Evolutionary conservation across 345 rosid genomes (phyloP), one percentile per base, ranked within the genome.

Genomic region (Acer yangbiense): DNA sequence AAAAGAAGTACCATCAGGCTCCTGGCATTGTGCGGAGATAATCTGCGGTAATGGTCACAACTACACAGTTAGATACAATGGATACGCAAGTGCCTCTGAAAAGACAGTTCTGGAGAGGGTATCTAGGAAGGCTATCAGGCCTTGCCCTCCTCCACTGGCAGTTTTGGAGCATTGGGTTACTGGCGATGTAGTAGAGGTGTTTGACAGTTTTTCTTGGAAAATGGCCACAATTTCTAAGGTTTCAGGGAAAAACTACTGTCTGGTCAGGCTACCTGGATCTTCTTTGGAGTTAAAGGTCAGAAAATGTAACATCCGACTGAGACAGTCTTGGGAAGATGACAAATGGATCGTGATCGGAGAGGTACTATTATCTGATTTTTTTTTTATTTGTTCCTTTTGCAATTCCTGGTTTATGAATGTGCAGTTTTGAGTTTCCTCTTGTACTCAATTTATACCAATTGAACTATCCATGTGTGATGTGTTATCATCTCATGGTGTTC

Each of bases 161-260:
- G 85, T 80, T 67, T 71, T 77, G 6, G 85, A 82, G 61, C 79
- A 79, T 76, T 92, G 92, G 95, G 67, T 72, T 78, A 86, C 88
- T 60, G 95, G 95, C 75, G 94, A 94, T 84, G 88, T 92, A 44
- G 85, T 94, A 2, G 98, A 94, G 89, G 93, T 92, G 71, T 86
- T 84, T 67, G 77, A 88, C 44, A 78, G 75, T 76, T 83, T 83
- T 77, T 87, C 89, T n/a, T 94, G 98, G 98, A 94, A 88, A 85
- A 88, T 88, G 89, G 98, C 91, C 23, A 89, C 83, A 13, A 83
- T 94, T 55, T 85, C 83, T 3, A 84, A 84, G 77, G 82, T 88
- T 76, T 82, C 90, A 83, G 85, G 81, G 43, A 83, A 79, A 66
- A 83, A 79, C n/a, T 76, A 79, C 73, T 78, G 81, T 78, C 76